Conservation (phyloP, 2,329 filamentous ascomycete species). For the Juglanconis oblonga region DNA sequence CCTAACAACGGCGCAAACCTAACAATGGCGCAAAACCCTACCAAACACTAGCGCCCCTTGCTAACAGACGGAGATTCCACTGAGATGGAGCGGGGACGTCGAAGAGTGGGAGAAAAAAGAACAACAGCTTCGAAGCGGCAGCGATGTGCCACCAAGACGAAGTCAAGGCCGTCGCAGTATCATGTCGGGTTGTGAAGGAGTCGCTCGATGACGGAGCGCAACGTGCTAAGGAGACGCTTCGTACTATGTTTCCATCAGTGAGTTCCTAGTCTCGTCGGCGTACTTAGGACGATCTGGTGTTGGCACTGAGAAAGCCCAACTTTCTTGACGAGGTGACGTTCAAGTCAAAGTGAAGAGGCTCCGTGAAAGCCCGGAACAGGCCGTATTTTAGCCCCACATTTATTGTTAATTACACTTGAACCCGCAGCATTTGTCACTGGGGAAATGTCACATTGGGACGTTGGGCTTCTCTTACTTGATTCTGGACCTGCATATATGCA, state of each 20-base stretch:
- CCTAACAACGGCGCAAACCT: background rate
- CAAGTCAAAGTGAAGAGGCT: background rate
- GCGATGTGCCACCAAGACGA: slow-evolving; percentile 13
- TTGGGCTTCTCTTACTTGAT: no score
- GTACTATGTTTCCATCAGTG: background rate
- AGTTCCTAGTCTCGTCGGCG: background rate
- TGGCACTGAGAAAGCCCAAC: background rate
- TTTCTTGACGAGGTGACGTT: background rate
- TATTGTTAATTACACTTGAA: background rate
- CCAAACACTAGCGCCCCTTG: background rate
- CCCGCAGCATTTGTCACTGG: no score
- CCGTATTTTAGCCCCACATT: background rate
- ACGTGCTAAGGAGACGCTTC: background rate
- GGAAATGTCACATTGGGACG: no score
- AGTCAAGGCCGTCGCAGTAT: slow-evolving; percentile 9
- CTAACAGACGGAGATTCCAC: background rate
- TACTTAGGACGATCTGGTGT: background rate
- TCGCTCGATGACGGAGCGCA: slow-evolving; percentile 7
- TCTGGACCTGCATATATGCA: no score
- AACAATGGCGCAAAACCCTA: background rate
- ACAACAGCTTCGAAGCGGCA: slow-evolving; percentile 3
- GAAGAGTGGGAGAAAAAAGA: background rate
- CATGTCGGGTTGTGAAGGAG: slow-evolving; percentile 5
- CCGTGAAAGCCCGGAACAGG: background rate
- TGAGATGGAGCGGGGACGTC: background rate